Conservation (phyloP, 2,329 filamentous ascomycete species). For the Cercospora sesami region DNA sequence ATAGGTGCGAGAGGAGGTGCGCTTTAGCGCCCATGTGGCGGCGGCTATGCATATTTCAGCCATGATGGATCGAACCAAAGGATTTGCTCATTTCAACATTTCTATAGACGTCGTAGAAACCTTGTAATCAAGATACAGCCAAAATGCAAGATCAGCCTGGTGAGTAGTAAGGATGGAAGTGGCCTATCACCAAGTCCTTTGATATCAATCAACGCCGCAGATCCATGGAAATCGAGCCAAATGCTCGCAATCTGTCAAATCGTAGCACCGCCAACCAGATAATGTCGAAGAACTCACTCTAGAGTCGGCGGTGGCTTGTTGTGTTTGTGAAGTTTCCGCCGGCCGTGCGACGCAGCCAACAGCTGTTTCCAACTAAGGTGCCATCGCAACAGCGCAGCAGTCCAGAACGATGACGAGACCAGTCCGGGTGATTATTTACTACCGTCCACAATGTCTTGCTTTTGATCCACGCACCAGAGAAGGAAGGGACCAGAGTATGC, state of each 20-base stretch:
- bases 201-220: not conserved
- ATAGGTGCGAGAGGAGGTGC: not conserved
- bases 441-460: not conserved
- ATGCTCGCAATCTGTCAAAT: not conserved
- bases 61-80: not conserved
- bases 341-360: not conserved
- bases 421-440: not conserved
- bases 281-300: not conserved
- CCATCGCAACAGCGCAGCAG: not conserved
- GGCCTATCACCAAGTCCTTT: not conserved
- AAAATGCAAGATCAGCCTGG: not conserved
- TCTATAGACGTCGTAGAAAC: not conserved
- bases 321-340: not conserved
- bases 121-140: not conserved
- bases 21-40: not conserved
- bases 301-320: not conserved
- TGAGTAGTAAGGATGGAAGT: not conserved
- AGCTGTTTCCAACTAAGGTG: not conserved
- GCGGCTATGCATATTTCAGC: not conserved
- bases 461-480: conserved; percentile 40
- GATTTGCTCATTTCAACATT: not conserved
- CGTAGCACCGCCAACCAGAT: not conserved
- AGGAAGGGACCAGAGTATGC: conserved; percentile 46
- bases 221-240: not conserved
- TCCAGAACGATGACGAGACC: not conserved